A percentile compares a stretch with the other conserved stretches of the same genome.
Conservation (phyloP, 768 basidiomycete genomes). For the Cystofilobasidium capitatum region DNA sequence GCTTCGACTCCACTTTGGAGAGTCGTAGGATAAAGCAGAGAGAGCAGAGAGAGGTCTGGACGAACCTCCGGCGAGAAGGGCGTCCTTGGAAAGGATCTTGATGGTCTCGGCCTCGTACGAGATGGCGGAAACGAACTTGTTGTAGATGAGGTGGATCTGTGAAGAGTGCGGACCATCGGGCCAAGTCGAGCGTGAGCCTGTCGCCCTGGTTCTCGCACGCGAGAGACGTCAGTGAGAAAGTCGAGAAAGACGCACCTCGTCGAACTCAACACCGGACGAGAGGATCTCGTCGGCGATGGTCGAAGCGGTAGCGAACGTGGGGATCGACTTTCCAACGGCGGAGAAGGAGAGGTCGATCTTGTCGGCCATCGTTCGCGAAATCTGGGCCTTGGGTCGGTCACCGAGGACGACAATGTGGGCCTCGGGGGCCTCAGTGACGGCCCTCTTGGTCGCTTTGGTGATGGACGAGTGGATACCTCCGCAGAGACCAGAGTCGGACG, state of each 20-base stretch:
- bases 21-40: not conserved
- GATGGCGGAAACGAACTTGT: conserved; percentile 58
- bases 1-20: not conserved
- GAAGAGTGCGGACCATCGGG: not conserved
- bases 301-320: conserved; percentile 91
- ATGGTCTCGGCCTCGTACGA: conserved; percentile 72
- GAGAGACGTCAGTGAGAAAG: not conserved
- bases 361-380: conserved; percentile 54
- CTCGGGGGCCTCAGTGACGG: conserved; percentile 47
- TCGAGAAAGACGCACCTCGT: conserved; percentile 47
- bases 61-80: conserved; percentile 70
- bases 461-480: conserved; percentile 99
- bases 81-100: conserved; percentile 70
- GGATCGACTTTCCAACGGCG: conserved; percentile 94
- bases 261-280: conserved; percentile 74
- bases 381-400: conserved; percentile 94
- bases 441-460: conserved; percentile 73
- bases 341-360: conserved; percentile 83
- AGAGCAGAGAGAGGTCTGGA: conserved; percentile 28
- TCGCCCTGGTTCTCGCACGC: not conserved
- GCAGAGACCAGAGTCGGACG: conserved; percentile 98
- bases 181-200: not conserved
- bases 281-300: conserved; percentile 86
- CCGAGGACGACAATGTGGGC: conserved; percentile 75
- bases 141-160: conserved; percentile 44